Conservation (phyloP, 2,329 filamentous ascomycete genomes). For the Clonostachys sp. region DNA sequence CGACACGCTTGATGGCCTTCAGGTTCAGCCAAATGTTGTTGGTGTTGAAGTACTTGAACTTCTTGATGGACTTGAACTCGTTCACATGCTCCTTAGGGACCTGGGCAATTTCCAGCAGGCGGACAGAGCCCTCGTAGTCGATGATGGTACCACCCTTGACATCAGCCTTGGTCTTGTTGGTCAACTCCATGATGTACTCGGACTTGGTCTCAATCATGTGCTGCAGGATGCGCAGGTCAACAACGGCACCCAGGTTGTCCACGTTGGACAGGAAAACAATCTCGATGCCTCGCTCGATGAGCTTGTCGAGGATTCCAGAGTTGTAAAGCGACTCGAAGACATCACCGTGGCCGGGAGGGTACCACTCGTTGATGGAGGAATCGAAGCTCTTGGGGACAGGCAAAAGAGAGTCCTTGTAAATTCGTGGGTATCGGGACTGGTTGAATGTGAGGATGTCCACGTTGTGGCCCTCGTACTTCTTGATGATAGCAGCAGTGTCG, state of each 20-base stretch:
- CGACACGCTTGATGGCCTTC: slow-evolving; percentile 94
- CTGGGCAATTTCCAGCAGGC: slow-evolving; percentile 96
- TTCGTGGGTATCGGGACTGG: slow-evolving; percentile 96
- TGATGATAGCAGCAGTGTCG: slow-evolving; percentile 98
- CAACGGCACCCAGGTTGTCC: slow-evolving; percentile 96
- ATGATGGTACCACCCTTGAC: slow-evolving; percentile 99
- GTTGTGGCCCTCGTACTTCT: slow-evolving; percentile 99
- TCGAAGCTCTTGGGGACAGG: slow-evolving; percentile 88
- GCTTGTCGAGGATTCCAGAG: slow-evolving; percentile 95
- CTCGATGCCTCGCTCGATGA: slow-evolving; percentile 91
- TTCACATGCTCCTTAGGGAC: slow-evolving; percentile 99
- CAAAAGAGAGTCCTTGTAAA: slow-evolving; percentile 96
- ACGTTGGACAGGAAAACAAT: slow-evolving; percentile 99
- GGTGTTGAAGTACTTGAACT: slow-evolving; percentile 99
- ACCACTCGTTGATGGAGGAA: slow-evolving; percentile 93
- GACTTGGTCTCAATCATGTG: slow-evolving; percentile 98
- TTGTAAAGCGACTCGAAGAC: slow-evolving; percentile 99
- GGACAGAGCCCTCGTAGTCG: slow-evolving; percentile 95
- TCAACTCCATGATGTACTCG: slow-evolving; percentile 99
- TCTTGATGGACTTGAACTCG: slow-evolving; percentile 99
- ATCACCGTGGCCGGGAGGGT: slow-evolving; percentile 97
- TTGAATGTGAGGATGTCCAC: slow-evolving; percentile 99
- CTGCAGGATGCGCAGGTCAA: slow-evolving; percentile 95
- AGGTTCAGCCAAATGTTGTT: slow-evolving; percentile 99
- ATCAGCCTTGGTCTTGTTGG: slow-evolving; percentile 99